A percentile compares a stretch with the other conserved stretches of the same genome.
phyloP scores from a whole-genome alignment of 345 rosid species.

The Aquilaria sinensis region DNA sequence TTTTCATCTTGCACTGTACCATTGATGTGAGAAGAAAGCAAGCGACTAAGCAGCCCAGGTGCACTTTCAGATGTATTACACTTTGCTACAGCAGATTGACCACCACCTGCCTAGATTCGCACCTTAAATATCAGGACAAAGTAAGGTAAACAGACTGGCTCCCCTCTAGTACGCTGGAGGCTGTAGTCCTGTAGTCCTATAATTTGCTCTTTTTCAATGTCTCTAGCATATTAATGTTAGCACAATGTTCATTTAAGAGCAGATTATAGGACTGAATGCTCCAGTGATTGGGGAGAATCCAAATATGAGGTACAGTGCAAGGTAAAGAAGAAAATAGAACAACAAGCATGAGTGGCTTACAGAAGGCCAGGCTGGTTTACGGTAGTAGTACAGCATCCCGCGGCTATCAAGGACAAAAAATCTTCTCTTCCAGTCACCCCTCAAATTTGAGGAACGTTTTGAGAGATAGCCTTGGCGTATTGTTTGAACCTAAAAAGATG shows the following conservation, averaged over 20 bases:
- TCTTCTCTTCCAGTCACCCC: conserved; percentile 83
- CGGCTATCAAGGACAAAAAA: conserved; percentile 80
- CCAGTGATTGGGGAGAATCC: too few species aligned
- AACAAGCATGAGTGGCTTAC: conserved; percentile 30
- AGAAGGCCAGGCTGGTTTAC: conserved; percentile 56
- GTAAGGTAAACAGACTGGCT: conserved; percentile 6
- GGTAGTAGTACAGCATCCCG: conserved; percentile 78
- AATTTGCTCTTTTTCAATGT: too few species aligned
- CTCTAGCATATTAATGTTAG: too few species aligned
- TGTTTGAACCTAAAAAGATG: conserved; percentile 53
- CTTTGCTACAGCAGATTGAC: conserved; percentile 44
- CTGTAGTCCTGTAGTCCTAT: conserved; percentile 1
- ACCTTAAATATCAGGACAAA: conserved; percentile 16
- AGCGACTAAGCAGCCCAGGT: conserved; percentile 62
- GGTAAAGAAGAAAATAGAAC: too few species aligned
- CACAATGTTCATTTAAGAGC: too few species aligned
- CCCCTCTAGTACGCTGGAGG: conserved; percentile 4
- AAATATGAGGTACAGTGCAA: too few species aligned
- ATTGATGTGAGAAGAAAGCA: conserved; percentile 81
- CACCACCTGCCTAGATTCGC: conserved; percentile 46
- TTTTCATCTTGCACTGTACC: conserved; percentile 70
- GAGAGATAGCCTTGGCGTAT: conserved; percentile 78
- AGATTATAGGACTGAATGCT: too few species aligned
- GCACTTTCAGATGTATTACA: conserved; percentile 41
- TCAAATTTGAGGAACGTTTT: conserved; percentile 78